Evolutionary conservation across 2,329 filamentous ascomycete genomes (phyloP).

Genomic region (Claviceps humidiphila): DNA sequence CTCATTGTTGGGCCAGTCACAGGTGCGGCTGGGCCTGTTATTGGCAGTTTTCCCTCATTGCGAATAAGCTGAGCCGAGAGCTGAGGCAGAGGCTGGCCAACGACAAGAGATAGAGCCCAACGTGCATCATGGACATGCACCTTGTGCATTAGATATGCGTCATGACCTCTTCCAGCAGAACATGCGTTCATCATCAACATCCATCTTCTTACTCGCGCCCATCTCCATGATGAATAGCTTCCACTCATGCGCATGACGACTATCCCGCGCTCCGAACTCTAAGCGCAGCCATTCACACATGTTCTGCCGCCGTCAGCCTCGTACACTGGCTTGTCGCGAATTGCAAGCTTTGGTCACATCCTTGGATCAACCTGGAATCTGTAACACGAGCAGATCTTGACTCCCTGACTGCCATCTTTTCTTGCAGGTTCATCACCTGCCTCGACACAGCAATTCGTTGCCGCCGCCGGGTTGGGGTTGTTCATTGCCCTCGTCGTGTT

Average conservation of each 20-base stretch:
- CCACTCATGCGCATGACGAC: neutral
- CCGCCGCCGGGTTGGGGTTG: neutral
- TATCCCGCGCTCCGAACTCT: slow-evolving; percentile 5
- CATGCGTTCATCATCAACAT: neutral
- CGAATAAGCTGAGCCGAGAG: neutral
- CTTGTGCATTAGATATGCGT: neutral
- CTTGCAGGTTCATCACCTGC: neutral
- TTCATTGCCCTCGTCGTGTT: slow-evolving; percentile 9
- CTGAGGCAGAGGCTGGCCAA: neutral
- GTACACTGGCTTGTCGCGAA: slow-evolving; percentile 9
- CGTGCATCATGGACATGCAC: neutral
- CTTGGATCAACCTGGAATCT: neutral
- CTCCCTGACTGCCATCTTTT: neutral
- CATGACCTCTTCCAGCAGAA: neutral
- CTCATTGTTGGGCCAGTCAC: slow-evolving; percentile 6
- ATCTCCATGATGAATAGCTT: neutral
- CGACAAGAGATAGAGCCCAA: neutral
- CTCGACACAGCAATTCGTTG: neutral
- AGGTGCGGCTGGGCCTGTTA: neutral
- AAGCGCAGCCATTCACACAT: slow-evolving; percentile 2
- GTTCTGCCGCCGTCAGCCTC: slow-evolving; percentile 7
- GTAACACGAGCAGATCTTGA: neutral
- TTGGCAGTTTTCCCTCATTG: neutral
- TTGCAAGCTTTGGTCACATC: slow-evolving; percentile 3
- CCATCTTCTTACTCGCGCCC: neutral